These are phyloP conservation scores for Effrenium voratum DNA, from an alignment of 73 alveolate genomes.

Conservation along the genomic window DNA sequence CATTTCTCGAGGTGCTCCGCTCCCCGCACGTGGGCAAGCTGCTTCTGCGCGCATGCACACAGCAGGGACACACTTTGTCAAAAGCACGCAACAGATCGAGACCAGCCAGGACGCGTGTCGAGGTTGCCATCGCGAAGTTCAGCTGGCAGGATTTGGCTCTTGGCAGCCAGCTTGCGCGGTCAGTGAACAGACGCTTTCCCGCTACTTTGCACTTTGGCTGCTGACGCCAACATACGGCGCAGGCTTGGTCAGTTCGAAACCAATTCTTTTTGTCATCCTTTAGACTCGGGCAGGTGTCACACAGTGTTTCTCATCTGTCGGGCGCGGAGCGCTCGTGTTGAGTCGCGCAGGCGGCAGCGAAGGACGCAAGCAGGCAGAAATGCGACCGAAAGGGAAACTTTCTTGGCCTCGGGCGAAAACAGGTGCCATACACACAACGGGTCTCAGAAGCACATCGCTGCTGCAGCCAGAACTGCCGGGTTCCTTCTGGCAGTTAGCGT, in stretches of 20 bases:
- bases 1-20: not conserved
- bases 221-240: too few relatives aligned
- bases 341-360: not conserved
- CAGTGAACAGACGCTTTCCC: not conserved
- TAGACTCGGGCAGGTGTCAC: too few relatives aligned
- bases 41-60: not conserved
- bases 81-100: not conserved
- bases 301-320: not conserved
- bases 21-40: not conserved
- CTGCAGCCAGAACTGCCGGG: not conserved
- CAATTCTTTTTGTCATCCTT: too few relatives aligned
- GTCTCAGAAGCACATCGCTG: not conserved
- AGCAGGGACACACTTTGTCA: not conserved
- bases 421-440: slow-evolving; percentile 18
- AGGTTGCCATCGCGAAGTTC: not conserved
- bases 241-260: too few relatives aligned
- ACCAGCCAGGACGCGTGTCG: not conserved
- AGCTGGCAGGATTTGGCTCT: not conserved
- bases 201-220: not conserved
- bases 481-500: not conserved
- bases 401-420: not conserved
- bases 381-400: not conserved
- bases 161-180: slow-evolving; percentile 30
- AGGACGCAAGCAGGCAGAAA: not conserved
- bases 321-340: too few relatives aligned